Base-by-base conservation (phyloP, 2,329 filamentous ascomycete genomes). In the Colletotrichum tropicicola region DNA sequence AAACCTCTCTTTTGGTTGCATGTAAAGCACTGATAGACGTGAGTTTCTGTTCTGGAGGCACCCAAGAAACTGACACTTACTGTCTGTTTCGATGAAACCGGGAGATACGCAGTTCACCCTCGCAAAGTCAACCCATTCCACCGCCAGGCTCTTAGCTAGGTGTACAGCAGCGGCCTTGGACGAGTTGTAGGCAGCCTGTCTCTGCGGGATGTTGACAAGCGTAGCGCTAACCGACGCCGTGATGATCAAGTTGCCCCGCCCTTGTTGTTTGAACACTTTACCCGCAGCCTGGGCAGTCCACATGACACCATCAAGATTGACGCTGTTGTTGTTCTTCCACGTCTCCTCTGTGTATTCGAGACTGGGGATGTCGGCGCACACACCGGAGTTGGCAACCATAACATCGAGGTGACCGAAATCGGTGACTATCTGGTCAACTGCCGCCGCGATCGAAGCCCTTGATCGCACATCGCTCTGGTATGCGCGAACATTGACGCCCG, bases 121-220 rank as follows among this genome's bases (percentile, higher is more conserved):
- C 9, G 75, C 74, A 63, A 80, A 79, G 19, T 79, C 76, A 2
- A 75, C 76, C 79, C 80, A 82, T 61, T 82, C 80, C 4, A 82
- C 80, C 1, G 78, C 75, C 7, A 82, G 68, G 44, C 73, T 77
- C 69, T 78, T 79, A 12, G 75, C 73, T 8, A 82, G 68, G 41
- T 80, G 80, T 1, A 80, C 72, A 0, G 79, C 77, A 0, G 75
- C 81, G 0, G 78, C 80, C 63, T 82, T 82, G 57, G 74, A 78
- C 5, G 79, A 75, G 59, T 82, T 82, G 59, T 81, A 82, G 3
- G 77, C 78, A 56, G 71, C 80, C 73, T 73, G 78, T 68, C 73
- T 68, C 17, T 72, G 71, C 13, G 70, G 70, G 4, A 74, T 43
- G 10, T 70, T 73, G 44, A 73, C 70, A 0, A 73, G 54, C 3